These are phyloP conservation scores for Hypoxylon sp. DNA, from an alignment of 2,329 filamentous ascomycete species.

Conservation along the genomic window DNA sequence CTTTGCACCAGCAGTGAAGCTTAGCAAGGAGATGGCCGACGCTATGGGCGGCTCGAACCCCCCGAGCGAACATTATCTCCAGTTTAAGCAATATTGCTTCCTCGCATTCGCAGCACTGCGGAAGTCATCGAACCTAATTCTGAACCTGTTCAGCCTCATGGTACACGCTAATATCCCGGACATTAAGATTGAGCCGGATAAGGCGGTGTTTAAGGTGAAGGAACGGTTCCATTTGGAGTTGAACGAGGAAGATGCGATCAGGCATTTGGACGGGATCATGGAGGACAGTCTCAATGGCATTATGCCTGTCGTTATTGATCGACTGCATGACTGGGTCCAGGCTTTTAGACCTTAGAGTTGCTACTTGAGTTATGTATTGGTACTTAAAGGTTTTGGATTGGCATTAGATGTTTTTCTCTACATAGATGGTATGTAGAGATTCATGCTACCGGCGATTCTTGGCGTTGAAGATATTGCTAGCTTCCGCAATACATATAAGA, in stretches of 20 bases:
- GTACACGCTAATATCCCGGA: conserved; percentile 97
- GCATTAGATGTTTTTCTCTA: background rate
- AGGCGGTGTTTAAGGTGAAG: conserved; percentile 93
- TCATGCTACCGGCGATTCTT: background rate
- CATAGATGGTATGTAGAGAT: background rate
- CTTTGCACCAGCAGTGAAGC: conserved; percentile 96
- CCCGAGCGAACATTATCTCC: conserved; percentile 78
- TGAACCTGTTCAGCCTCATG: conserved; percentile 97
- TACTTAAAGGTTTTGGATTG: conserved; percentile 4
- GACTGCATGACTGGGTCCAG: conserved; percentile 93
- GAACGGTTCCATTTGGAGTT: conserved; percentile 94
- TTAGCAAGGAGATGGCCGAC: conserved; percentile 98
- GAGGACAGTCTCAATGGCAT: conserved; percentile 91
- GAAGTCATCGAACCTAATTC: conserved; percentile 89
- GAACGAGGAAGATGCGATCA: conserved; percentile 90
- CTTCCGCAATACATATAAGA: conserved; percentile 26
- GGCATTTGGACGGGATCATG: conserved; percentile 89
- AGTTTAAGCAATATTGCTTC: conserved; percentile 97
- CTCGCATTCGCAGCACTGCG: conserved; percentile 92
- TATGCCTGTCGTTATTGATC: conserved; percentile 94
- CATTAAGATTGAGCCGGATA: conserved; percentile 91
- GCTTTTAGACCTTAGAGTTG: conserved; percentile 75
- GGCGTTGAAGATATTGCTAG: conserved; percentile 8
- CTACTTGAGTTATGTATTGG: conserved; percentile 5
- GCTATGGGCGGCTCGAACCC: conserved; percentile 92